Conservation (phyloP, 805 yeast species). For the Cyberlindnera veronae region DNA sequence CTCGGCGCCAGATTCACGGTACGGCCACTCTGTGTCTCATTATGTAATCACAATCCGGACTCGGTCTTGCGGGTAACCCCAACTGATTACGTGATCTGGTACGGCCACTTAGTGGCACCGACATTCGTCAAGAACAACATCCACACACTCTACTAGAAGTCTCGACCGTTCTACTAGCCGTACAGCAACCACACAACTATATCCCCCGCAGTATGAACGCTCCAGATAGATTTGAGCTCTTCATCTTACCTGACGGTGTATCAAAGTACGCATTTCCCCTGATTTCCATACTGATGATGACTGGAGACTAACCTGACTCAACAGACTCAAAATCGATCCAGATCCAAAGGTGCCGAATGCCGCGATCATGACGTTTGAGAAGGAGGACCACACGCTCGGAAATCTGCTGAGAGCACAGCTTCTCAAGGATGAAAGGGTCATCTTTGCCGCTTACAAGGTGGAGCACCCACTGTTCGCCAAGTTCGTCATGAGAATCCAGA, state of each 20-base stretch:
- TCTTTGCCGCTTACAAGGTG: constrained; percentile 95
- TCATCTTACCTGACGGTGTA: constrained; percentile 95
- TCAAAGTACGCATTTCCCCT: constrained; percentile 60
- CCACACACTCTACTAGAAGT: no score
- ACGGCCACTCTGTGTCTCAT: no score
- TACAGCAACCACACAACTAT: not conserved
- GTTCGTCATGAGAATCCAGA: constrained; percentile 90
- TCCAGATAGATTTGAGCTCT: constrained; percentile 97
- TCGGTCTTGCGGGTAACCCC: constrained; percentile 1
- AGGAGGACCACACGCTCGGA: constrained; percentile 97
- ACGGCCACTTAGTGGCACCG: not conserved
- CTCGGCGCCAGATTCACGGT: not conserved
- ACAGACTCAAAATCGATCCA: constrained; percentile 77
- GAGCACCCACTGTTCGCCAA: constrained; percentile 98
- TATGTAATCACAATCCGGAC: no score
- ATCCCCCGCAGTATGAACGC: constrained; percentile 69
- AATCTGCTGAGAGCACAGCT: constrained; percentile 85
- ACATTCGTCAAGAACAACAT: not conserved
- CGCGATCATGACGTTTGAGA: constrained; percentile 85
- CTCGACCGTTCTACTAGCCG: no score
- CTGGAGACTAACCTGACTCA: constrained; percentile 24
- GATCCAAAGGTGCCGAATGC: constrained; percentile 96
- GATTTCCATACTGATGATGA: no score
- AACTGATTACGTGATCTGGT: not conserved
- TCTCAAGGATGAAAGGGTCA: constrained; percentile 79